Conservation (phyloP, 2,329 filamentous ascomycete genomes). For the Stylonectria norvegica region DNA sequence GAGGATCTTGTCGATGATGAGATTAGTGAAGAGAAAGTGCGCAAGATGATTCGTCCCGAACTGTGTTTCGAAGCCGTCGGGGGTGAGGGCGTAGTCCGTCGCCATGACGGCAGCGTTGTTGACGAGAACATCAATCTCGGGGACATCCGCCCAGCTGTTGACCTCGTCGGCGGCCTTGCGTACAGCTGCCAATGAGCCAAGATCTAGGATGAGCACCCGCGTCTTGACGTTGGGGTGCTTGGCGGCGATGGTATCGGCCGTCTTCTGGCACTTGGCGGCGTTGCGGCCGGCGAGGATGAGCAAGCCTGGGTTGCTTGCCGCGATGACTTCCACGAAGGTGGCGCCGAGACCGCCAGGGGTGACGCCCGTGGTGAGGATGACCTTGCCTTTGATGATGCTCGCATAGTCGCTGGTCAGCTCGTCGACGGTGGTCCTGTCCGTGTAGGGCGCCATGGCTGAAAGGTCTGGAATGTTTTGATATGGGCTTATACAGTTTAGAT, state of each 20-base stretch:
- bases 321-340: conserved; percentile 35
- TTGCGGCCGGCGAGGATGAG: conserved; percentile 48
- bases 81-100: conserved; percentile 24
- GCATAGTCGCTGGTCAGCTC: conserved; percentile 30
- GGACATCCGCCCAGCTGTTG: conserved; percentile 31
- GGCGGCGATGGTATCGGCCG: conserved; percentile 34
- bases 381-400: conserved; percentile 34
- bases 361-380: conserved; percentile 42
- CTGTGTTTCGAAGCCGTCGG: conserved; percentile 41
- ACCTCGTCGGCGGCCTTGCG: conserved; percentile 37
- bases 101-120: conserved; percentile 46
- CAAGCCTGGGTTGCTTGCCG: conserved; percentile 36
- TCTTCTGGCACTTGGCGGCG: conserved; percentile 36
- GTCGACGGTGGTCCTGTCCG: conserved; percentile 20
- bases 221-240: conserved; percentile 32
- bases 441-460: conserved; percentile 7
- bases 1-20: conserved; percentile 42
- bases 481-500: no score
- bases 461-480: background rate
- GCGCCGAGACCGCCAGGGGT: conserved; percentile 39
- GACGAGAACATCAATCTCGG: conserved; percentile 38
- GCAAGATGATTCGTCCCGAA: conserved; percentile 45
- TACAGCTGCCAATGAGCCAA: conserved; percentile 38
- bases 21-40: conserved; percentile 45
- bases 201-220: conserved; percentile 36